phyloP scores from a whole-genome alignment of 768 basidiomycete genomes.

The Lyophyllum atratum region DNA sequence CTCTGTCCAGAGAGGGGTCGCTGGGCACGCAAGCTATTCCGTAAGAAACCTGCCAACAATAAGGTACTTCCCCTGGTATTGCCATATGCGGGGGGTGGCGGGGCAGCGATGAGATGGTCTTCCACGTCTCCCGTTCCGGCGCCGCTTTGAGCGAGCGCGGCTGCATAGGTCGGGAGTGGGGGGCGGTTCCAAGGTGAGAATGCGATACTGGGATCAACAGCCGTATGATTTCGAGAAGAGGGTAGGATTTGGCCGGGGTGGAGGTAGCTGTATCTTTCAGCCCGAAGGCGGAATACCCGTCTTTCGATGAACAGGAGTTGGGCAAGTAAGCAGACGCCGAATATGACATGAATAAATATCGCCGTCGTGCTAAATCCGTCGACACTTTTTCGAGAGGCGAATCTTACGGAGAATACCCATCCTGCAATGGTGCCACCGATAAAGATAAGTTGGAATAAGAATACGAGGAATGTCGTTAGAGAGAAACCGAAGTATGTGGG shows the following conservation, averaged over 20 bases:
- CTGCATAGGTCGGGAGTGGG: conserved; percentile 70
- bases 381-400: conserved; percentile 8
- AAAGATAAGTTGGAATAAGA: conserved; percentile 40
- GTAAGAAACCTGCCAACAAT: conserved; percentile 54
- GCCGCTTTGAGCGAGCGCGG: conserved; percentile 67
- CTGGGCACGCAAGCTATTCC: conserved; percentile 49
- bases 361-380: conserved; percentile 23
- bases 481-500: conserved; percentile 45
- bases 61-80: conserved; percentile 71
- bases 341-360: conserved; percentile 67
- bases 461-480: conserved; percentile 41
- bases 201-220: conserved; percentile 34
- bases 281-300: conserved; percentile 62
- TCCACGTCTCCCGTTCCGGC: conserved; percentile 77
- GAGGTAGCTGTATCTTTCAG: conserved; percentile 58
- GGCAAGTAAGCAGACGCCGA: conserved; percentile 49
- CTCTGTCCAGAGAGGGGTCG: conserved; percentile 39
- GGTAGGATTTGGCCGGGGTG: conserved; percentile 62
- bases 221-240: conserved; percentile 30
- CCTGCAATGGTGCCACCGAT: conserved; percentile 51
- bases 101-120: conserved; percentile 64
- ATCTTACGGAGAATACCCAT: conserved; percentile 51
- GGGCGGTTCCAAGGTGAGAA: conserved; percentile 74
- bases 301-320: conserved; percentile 68
- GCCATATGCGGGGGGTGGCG: conserved; percentile 79